Percentiles rank a stretch among this genome's conserved stretches.
Evolutionary conservation across 768 basidiomycete genomes (phyloP).

Genomic region (Russula virescens): DNA sequence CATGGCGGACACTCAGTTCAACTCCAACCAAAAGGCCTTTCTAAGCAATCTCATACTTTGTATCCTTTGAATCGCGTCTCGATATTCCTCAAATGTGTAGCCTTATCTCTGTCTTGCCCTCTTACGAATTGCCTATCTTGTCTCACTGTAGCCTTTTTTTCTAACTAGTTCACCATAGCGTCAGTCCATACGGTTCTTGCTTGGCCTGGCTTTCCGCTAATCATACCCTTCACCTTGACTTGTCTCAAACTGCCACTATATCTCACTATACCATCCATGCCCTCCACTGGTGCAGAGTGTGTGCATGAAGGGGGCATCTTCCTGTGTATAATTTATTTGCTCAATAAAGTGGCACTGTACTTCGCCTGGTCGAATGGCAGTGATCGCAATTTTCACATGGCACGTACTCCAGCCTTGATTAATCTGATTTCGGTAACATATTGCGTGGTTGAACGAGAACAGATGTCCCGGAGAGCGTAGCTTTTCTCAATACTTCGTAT

Average conservation of each 20-base stretch:
- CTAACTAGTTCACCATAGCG: not conserved
- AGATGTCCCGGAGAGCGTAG: no score
- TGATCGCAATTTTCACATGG: not conserved
- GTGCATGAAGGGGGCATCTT: not conserved
- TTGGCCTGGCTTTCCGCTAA: not conserved
- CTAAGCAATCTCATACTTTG: constrained; percentile 8
- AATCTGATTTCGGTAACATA: no score
- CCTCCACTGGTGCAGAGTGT: not conserved
- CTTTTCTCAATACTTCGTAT: no score
- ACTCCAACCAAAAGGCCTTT: not conserved
- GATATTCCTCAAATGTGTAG: constrained; percentile 16
- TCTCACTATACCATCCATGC: not conserved
- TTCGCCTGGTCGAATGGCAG: not conserved
- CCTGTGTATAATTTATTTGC: not conserved
- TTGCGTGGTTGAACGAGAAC: no score
- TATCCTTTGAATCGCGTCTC: constrained; percentile 10
- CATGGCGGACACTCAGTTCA: constrained; percentile 10
- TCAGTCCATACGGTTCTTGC: not conserved
- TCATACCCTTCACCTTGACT: not conserved
- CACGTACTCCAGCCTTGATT: no score
- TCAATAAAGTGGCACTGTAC: not conserved
- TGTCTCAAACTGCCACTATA: not conserved
- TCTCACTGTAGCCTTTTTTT: constrained; percentile 18
- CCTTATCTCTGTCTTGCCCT: constrained; percentile 8
- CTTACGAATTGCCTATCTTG: not conserved